Evolutionary conservation across 2,329 filamentous ascomycete genomes (phyloP).

Genomic region (Colletotrichum neosansevieriae): DNA sequence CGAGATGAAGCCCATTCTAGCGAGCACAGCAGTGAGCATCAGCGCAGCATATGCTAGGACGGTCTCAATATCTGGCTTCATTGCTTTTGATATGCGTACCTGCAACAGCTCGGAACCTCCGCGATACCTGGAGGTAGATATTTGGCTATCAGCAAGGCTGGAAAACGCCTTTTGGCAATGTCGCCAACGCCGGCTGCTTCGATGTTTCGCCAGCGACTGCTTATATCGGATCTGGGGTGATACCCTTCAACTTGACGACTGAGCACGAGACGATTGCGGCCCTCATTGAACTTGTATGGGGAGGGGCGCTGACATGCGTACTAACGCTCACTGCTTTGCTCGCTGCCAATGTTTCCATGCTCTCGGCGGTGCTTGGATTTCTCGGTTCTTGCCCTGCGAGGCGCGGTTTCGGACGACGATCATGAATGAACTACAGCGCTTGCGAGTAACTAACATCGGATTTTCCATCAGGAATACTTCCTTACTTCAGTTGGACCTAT

Average conservation of each 20-base stretch:
- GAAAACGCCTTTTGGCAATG: not conserved
- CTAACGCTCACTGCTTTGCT: constrained; percentile 53
- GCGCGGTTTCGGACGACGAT: constrained; percentile 41
- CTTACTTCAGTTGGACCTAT: constrained; percentile 86
- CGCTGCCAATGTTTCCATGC: constrained; percentile 42
- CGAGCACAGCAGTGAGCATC: constrained; percentile 67
- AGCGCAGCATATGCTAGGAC: constrained; percentile 43
- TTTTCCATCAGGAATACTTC: constrained; percentile 92
- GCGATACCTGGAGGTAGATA: not conserved
- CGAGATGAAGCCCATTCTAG: constrained; percentile 44
- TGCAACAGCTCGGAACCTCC: not conserved
- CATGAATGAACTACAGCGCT: constrained; percentile 50
- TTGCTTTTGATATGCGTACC: constrained; percentile 28
- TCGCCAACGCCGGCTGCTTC: constrained; percentile 4
- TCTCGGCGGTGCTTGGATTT: constrained; percentile 30
- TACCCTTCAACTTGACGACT: constrained; percentile 35
- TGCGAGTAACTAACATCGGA: constrained; percentile 74
- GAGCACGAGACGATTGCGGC: constrained; percentile 16
- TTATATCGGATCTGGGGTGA: constrained; percentile 36
- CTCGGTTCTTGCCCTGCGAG: constrained; percentile 44
- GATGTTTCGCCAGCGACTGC: constrained; percentile 17
- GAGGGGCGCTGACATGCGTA: constrained; percentile 34
- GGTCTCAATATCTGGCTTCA: constrained; percentile 31
- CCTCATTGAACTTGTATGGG: constrained; percentile 5
- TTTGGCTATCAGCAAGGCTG: constrained; percentile 7